Evolutionary conservation across 306 rosid species (phyloP).

Genomic region (Boehmeria nivea): DNA sequence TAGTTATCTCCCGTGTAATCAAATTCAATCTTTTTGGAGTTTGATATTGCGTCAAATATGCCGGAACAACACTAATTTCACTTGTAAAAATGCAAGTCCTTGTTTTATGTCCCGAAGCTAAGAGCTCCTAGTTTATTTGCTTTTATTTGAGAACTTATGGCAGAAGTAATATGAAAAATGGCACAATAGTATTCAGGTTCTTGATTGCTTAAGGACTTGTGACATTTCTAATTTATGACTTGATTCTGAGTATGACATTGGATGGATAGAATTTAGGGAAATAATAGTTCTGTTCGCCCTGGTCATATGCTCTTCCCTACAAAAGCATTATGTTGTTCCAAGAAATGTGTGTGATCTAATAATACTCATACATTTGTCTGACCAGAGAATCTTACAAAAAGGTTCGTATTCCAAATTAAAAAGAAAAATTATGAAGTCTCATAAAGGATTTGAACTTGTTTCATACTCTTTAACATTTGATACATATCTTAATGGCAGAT

Average conservation of each 20-base stretch:
- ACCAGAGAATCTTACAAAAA: not conserved
- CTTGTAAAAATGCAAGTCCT: not conserved
- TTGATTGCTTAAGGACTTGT: too few relatives aligned
- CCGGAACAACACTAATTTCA: too few relatives aligned
- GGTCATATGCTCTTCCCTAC: not conserved
- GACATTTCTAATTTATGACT: too few relatives aligned
- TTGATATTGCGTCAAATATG: not conserved
- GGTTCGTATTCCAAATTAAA: conserved; percentile 12
- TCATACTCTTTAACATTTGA: not conserved
- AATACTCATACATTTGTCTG: not conserved
- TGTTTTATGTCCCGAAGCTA: not conserved
- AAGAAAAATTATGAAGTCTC: too few relatives aligned
- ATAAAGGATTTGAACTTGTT: conserved; percentile 13
- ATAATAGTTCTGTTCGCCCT: not conserved
- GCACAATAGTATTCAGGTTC: too few relatives aligned
- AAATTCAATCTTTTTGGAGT: not conserved
- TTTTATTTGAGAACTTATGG: too few relatives aligned
- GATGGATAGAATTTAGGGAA: conserved; percentile 3
- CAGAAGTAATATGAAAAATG: too few relatives aligned
- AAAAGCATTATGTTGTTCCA: too few relatives aligned
- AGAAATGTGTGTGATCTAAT: not conserved
- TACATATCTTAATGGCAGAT: conserved; percentile 49
- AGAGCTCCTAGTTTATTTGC: too few relatives aligned
- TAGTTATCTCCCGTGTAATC: not conserved
- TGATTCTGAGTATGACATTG: too few relatives aligned